Evolutionary conservation across 805 yeast genomes (phyloP), one percentile per base, ranked within the genome.

Genomic region (Yarrowia keelungensis): DNA sequence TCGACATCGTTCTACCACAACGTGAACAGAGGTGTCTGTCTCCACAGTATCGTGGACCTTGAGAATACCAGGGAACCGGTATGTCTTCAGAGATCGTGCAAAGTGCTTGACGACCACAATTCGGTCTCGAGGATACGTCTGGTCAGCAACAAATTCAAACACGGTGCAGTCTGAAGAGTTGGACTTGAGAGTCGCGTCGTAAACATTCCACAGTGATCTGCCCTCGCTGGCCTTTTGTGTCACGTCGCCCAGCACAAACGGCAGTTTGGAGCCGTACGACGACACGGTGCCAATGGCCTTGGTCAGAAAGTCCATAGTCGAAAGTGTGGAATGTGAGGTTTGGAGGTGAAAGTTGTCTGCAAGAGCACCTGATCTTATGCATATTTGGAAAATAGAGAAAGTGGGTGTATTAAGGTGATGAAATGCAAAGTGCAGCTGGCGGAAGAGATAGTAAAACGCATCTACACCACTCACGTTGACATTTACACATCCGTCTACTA

Each of bases 21-120:
- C 81, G 71, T 87, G 85, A 12, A 89, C 76, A 45, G 76, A 77
- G 12, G 81, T 78, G 56, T 89, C 93, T 68, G 80, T 82, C 75
- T 89, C 92, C 51, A 86, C 81, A 16, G 88, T 83, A 71, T 91
- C 97, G 5, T 89, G 74, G 19, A 86, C 82, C 49, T 82, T 80
- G 61, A 91, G 78, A 11, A 90, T 83, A 0, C 93, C 92, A 0
- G 97, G 97, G 14, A 89, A 79, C 69, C 87, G 83, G 73, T 90
- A 80, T 22, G 85, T 80, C 74, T 87, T 86, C 71, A 86, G 79
- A 74, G 85, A 81, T 54, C 75, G 78, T 15, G 79, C 76, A 68
- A 82, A 80, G 74, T 85, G 86, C 62, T 74, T 76, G 8, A 86
- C 87, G 49, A 83, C 72, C 8, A 79, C 77, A 11, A 75, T 64